A percentile compares a stretch with the other conserved stretches of the same genome.
Conservation (phyloP, 2,329 filamentous ascomycete species). For the Diaporthe citrichinensis region DNA sequence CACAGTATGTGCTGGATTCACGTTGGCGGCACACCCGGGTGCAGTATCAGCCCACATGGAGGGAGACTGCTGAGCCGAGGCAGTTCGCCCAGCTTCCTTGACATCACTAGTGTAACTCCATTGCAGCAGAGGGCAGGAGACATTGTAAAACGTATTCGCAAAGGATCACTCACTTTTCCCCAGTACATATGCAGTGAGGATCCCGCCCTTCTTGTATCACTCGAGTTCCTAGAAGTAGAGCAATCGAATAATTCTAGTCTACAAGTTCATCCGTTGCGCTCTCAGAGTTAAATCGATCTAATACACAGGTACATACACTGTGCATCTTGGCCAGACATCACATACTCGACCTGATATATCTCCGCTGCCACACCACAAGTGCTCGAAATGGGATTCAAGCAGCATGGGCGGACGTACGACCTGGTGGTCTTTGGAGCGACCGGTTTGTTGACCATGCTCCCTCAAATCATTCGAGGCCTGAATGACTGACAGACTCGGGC, state of each 20-base stretch:
- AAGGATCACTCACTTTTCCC: not conserved
- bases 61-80: conserved; percentile 25
- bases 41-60: conserved; percentile 20
- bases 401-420: conserved; percentile 69
- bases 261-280: not conserved
- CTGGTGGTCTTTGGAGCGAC: conserved; percentile 71
- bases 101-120: conserved; percentile 18
- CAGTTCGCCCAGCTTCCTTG: conserved; percentile 8
- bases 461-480: not conserved
- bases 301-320: not conserved
- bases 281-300: not conserved
- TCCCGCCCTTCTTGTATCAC: not conserved
- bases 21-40: not conserved
- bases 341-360: not conserved
- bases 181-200: not conserved
- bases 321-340: not conserved
- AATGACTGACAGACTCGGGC: conserved; percentile 45
- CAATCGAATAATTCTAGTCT: not conserved
- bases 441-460: conserved; percentile 53
- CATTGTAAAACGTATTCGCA: not conserved
- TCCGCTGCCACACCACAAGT: conserved; percentile 45
- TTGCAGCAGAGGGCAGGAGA: not conserved
- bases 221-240: not conserved
- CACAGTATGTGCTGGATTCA: not conserved
- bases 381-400: conserved; percentile 58